These are phyloP conservation scores for Blastobotrys aristatus DNA, from an alignment of 1,139 yeast species.

Conservation along the genomic window DNA sequence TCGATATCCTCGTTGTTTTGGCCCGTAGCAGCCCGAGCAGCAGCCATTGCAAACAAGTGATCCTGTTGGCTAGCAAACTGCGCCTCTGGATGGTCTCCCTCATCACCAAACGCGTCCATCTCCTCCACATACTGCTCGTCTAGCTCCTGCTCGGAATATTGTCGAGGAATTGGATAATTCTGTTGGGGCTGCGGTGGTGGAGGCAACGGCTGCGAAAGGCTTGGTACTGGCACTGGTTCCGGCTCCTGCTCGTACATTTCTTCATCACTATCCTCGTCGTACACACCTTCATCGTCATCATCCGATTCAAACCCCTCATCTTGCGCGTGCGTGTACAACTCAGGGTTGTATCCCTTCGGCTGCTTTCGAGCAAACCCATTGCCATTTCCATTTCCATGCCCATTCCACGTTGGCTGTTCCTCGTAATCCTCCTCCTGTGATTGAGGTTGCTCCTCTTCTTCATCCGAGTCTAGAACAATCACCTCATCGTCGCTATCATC, in stretches of 20 bases:
- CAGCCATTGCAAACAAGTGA: neutral
- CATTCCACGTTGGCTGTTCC: constrained; percentile 15
- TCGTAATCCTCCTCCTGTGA: constrained; percentile 5
- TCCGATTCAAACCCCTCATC: neutral
- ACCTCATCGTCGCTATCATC: constrained; percentile 13
- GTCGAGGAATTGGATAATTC: constrained; percentile 4
- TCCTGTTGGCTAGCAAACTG: neutral
- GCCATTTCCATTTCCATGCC: too few relatives aligned
- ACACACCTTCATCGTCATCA: neutral
- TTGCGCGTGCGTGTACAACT: neutral
- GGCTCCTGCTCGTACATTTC: constrained; percentile 13
- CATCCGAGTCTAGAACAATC: constrained; percentile 15
- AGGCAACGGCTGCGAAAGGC: neutral
- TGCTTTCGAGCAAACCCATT: neutral
- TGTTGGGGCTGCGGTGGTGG: neutral
- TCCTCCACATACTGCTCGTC: constrained; percentile 19
- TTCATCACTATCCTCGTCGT: neutral
- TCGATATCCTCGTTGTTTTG: too few relatives aligned
- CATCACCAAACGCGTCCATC: constrained; percentile 21
- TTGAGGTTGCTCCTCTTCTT: constrained; percentile 10
- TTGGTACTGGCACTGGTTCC: constrained; percentile 14
- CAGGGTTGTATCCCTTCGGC: neutral
- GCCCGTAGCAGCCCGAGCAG: neutral
- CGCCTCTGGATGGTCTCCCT: constrained; percentile 3
- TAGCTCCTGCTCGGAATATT: constrained; percentile 21